These are phyloP conservation scores for Pythium folliculosum DNA, from an alignment of 352 stramenopile species.

Conservation along the genomic window DNA sequence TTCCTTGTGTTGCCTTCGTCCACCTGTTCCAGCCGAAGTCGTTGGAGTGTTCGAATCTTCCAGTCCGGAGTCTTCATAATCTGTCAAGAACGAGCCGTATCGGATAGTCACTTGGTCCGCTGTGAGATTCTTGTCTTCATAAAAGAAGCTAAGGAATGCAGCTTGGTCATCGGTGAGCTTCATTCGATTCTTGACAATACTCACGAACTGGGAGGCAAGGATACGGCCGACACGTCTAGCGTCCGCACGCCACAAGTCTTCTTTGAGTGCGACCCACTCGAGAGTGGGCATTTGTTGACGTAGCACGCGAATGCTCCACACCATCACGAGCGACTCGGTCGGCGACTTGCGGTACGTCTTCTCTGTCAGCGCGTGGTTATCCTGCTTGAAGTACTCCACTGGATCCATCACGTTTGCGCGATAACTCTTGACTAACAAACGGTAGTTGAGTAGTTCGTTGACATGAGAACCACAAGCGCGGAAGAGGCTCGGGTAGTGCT, in stretches of 20 bases:
- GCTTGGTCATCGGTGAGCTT: constrained; percentile 61
- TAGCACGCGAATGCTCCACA: constrained; percentile 68
- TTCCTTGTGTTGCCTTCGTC: constrained; percentile 10
- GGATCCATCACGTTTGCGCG: constrained; percentile 54
- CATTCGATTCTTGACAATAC: constrained; percentile 47
- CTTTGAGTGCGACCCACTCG: constrained; percentile 55
- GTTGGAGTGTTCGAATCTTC: constrained; percentile 30
- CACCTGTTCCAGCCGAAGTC: not conserved
- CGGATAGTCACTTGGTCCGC: constrained; percentile 62
- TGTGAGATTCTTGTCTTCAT: constrained; percentile 68
- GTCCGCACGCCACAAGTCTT: constrained; percentile 52
- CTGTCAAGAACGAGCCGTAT: constrained; percentile 69
- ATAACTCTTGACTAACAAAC: constrained; percentile 69
- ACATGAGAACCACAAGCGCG: constrained; percentile 63
- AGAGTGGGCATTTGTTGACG: constrained; percentile 40
- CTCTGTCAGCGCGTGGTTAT: constrained; percentile 39
- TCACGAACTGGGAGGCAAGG: constrained; percentile 42
- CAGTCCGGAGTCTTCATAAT: constrained; percentile 70
- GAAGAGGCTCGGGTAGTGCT: constrained; percentile 60
- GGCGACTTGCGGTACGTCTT: constrained; percentile 57
- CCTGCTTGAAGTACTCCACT: constrained; percentile 55
- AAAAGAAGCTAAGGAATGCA: constrained; percentile 77
- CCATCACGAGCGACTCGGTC: constrained; percentile 71
- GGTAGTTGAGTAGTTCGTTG: constrained; percentile 75
- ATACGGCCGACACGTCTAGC: constrained; percentile 54